A percentile compares a stretch with the other conserved stretches of the same genome.
phyloP scores from a whole-genome alignment of 139 green algal species.

The Chlorella vulgaris region DNA sequence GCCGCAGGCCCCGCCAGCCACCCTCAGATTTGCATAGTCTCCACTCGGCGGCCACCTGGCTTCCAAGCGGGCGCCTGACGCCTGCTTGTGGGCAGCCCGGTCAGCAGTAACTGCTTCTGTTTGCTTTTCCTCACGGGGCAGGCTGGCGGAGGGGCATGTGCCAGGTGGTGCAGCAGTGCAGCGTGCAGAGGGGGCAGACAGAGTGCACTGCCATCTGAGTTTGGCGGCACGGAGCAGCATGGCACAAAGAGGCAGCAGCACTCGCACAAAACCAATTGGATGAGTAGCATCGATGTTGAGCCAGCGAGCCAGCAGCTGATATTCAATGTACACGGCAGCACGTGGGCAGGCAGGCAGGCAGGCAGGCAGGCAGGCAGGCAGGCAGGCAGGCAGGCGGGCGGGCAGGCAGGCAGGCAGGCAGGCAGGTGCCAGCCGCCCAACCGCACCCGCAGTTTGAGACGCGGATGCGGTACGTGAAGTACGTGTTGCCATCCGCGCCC shows the following conservation, averaged over 20 bases:
- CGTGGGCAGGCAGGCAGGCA: no score
- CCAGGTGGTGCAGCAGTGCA: not conserved
- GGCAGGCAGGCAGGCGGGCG: no score
- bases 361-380: no score
- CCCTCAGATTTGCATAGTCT: slow-evolving; percentile 2
- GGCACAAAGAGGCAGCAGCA: not conserved
- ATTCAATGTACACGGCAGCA: no score
- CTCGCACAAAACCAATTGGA: not conserved
- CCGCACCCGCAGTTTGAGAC: slow-evolving; percentile 48
- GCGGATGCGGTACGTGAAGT: slow-evolving; percentile 44
- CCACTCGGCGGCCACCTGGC: not conserved
- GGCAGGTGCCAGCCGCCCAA: no score
- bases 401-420: no score
- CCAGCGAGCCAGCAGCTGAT: no score
- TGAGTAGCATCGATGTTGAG: no score
- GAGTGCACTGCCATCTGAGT: no score
- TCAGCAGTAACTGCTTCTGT: slow-evolving; percentile 42
- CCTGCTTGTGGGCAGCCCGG: slow-evolving; percentile 4
- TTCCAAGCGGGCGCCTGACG: not conserved
- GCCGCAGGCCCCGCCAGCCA: not conserved
- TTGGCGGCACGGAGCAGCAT: no score
- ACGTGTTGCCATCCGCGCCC: slow-evolving; percentile 16
- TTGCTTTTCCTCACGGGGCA: slow-evolving; percentile 6
- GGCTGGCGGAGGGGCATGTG: not conserved
- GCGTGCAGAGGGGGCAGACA: no score